Percentiles rank a stretch among this genome's conserved stretches.
phyloP scores from a whole-genome alignment of 2,329 filamentous ascomycete genomes.

The Curvularia sp. region DNA sequence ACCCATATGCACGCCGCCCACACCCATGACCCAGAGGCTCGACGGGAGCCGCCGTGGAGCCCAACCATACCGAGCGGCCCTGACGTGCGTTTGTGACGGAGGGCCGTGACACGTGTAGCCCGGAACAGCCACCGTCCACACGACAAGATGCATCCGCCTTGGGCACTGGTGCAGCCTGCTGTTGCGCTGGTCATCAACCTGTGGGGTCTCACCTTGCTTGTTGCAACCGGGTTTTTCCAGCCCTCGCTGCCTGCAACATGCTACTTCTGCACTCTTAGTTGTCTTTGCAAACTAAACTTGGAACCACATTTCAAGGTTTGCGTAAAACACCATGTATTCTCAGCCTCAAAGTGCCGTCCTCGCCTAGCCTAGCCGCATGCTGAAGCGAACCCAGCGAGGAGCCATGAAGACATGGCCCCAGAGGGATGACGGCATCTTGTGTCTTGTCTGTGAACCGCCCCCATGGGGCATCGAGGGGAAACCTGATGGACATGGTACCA shows the following conservation, averaged over 20 bases:
- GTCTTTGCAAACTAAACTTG: not conserved
- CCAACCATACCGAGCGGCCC: slow-evolving; percentile 23
- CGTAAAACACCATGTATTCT: not conserved
- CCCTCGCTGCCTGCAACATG: not conserved
- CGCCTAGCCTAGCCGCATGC: slow-evolving; percentile 22
- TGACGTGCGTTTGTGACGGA: slow-evolving; percentile 8
- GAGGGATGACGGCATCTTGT: slow-evolving; percentile 1
- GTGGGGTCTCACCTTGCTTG: not conserved
- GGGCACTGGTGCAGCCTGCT: slow-evolving; percentile 1
- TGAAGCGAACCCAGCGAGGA: not conserved
- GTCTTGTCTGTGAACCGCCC: not conserved
- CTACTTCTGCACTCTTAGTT: not conserved
- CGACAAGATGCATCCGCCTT: slow-evolving; percentile 7
- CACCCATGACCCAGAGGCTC: slow-evolving; percentile 21
- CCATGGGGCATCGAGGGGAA: not conserved
- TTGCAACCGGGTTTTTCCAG: not conserved
- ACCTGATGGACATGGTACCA: not conserved
- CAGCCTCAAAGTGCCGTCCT: slow-evolving; percentile 11
- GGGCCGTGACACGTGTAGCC: slow-evolving; percentile 29
- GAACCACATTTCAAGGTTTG: not conserved
- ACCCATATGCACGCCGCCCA: slow-evolving; percentile 18
- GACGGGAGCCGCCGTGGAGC: slow-evolving; percentile 28
- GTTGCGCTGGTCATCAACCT: slow-evolving; percentile 8
- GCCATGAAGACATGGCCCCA: not conserved
- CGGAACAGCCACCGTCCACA: slow-evolving; percentile 2